Evolutionary conservation across 306 rosid species (phyloP).

Genomic region (Acacia melanoxylon): DNA sequence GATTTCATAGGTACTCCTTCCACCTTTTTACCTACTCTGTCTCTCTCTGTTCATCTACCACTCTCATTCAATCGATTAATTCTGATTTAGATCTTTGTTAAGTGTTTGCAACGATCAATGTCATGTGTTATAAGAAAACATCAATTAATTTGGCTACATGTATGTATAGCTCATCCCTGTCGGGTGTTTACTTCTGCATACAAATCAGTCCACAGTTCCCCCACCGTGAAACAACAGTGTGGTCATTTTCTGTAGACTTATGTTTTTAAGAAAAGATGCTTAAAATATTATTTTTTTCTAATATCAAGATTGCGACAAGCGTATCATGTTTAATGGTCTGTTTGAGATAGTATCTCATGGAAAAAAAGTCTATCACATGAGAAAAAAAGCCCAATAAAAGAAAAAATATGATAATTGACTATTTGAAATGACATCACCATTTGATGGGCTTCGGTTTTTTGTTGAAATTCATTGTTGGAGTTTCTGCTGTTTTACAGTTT

Average conservation of each 20-base stretch:
- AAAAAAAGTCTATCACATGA: no score
- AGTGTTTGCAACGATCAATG: background rate
- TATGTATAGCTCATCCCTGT: no score
- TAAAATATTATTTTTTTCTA: background rate
- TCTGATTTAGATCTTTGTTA: background rate
- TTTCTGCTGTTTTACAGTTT: no score
- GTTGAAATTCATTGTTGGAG: no score
- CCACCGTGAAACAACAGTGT: background rate
- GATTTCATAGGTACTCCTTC: conserved; percentile 60
- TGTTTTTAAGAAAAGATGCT: background rate
- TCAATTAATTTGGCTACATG: no score
- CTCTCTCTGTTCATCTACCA: background rate
- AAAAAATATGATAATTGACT: no score
- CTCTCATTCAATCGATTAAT: background rate
- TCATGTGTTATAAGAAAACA: no score
- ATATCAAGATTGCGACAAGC: background rate
- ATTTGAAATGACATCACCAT: no score
- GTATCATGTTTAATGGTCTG: background rate
- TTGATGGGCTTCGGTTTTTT: no score
- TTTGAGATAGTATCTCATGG: no score
- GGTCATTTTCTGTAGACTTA: background rate
- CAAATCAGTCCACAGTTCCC: background rate
- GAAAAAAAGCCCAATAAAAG: no score
- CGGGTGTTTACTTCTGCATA: background rate
- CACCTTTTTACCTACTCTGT: background rate